Base-by-base conservation (phyloP, 768 basidiomycete species). In the Lanmaoa rubissima region DNA sequence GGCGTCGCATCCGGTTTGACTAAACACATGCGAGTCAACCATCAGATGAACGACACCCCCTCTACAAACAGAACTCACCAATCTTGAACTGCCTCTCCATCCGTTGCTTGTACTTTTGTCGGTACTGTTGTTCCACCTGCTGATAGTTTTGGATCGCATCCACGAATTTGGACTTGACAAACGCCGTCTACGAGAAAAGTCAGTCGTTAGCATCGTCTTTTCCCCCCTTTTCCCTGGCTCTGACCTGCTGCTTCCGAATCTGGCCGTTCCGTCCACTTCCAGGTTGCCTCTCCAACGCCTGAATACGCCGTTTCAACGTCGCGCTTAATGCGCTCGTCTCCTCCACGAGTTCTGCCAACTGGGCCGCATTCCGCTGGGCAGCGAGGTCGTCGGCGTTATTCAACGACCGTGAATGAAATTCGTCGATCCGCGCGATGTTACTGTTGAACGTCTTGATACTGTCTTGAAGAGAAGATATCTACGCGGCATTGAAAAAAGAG, bases 1-100 rank as follows among this genome's bases (percentile, higher is more conserved):
- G 87, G 87, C 1, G 93, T 85, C 5, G 95, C 95, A 72, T 95
- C 86, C 47, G 94, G 94, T 75, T 97, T 97, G 54, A 94, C 94
- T 92, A 58, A 17, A 36, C 4, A 40, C 1, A 47, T 13, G 21
- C 32, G 13, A 38, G 35, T 58, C 51, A 60, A 38, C 8, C 21
- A 50, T 26, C 14, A 35, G 38, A 45, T 40, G 8, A 59, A 12
- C 4, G 12, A 26, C 17, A 12, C 1, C 10, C 7, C 17, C 7
- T 11, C n/a, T 4, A 13, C 16, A 16, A 48, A 38, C 12, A 8
- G 26, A 51, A 60, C 82, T 13, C 43, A 87, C 90, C 90, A 58
- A 95, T 96, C 68, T 84, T 91, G 74, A 90, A 89, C 73, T 97
- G 90, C 57, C 92, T 79, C 68, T 90, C 90, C 75, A 93, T 83